These are phyloP conservation scores for Phytophthora pisi DNA, from an alignment of 352 stramenopile species.

Conservation along the genomic window DNA sequence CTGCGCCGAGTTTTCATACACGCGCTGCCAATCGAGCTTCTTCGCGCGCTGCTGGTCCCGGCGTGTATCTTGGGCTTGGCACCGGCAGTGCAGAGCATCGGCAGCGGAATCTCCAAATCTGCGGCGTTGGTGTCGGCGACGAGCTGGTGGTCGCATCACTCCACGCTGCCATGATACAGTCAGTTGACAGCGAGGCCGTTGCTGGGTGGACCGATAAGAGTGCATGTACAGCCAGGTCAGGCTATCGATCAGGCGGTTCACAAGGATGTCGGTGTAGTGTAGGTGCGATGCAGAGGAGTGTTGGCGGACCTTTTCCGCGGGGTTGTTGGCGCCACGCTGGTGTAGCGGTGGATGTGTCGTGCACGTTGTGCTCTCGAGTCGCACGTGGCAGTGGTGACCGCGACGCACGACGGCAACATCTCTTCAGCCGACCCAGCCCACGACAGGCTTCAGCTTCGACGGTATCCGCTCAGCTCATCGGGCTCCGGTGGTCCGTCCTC, in stretches of 20 bases:
- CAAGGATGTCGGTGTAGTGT: no score
- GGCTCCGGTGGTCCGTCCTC: background rate
- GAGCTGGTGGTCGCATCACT: slow-evolving; percentile 1
- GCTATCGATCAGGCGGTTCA: no score
- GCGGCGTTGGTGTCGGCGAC: background rate
- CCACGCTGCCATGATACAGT: no score
- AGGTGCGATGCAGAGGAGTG: background rate
- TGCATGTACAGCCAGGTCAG: no score
- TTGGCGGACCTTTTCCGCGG: background rate
- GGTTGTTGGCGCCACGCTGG: background rate
- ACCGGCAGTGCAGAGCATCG: slow-evolving; percentile 10
- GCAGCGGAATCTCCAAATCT: slow-evolving; percentile 5
- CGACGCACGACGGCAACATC: slow-evolving; percentile 12
- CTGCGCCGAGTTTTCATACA: slow-evolving; percentile 19
- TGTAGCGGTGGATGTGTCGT: slow-evolving; percentile 25
- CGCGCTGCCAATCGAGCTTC: slow-evolving; percentile 12
- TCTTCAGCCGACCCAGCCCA: slow-evolving; percentile 24
- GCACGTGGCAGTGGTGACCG: slow-evolving; percentile 3
- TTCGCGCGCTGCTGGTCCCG: slow-evolving; percentile 2
- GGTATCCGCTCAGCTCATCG: slow-evolving; percentile 7
- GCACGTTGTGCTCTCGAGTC: slow-evolving; percentile 15
- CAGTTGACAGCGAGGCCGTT: no score
- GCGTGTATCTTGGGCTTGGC: slow-evolving; percentile 25
- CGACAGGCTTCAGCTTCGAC: slow-evolving; percentile 34
- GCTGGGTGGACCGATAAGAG: no score